Evolutionary conservation across 2,329 filamentous ascomycete species (phyloP).

Genomic region (Xylariomycetidae sp.): DNA sequence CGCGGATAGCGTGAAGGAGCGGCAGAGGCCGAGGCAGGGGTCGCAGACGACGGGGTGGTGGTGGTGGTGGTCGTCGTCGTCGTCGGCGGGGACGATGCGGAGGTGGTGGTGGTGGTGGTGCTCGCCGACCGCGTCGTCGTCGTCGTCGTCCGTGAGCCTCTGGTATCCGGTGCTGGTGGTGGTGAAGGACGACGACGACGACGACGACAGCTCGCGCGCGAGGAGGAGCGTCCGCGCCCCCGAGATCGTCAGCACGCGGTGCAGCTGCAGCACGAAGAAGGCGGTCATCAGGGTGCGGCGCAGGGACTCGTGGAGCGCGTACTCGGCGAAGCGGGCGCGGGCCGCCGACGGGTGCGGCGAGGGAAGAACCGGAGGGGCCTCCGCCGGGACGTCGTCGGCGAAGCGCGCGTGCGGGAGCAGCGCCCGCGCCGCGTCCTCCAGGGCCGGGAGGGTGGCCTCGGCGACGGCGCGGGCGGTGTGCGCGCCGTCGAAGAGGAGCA

Average conservation of each 20-base stretch:
- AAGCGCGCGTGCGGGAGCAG: slow-evolving; percentile 4
- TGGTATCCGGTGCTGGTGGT: background rate
- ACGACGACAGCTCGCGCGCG: background rate
- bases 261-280: slow-evolving; percentile 10
- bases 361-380: slow-evolving; percentile 5
- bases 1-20: slow-evolving; percentile 12
- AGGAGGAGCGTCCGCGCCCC: background rate
- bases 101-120: background rate
- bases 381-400: background rate
- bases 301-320: slow-evolving; percentile 12
- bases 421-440: slow-evolving; percentile 6
- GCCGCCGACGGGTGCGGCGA: slow-evolving; percentile 7
- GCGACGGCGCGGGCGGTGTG: slow-evolving; percentile 5
- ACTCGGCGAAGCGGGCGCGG: slow-evolving; percentile 11
- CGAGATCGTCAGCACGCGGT: slow-evolving; percentile 1
- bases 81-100: background rate
- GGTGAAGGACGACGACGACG: background rate
- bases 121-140: background rate
- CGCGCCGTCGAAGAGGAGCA: slow-evolving; percentile 12
- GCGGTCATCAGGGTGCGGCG: slow-evolving; percentile 9
- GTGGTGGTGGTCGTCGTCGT: background rate
- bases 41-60: slow-evolving; percentile 2
- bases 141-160: no score
- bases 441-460: slow-evolving; percentile 4
- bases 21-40: slow-evolving; percentile 6